phyloP scores from a whole-genome alignment of 129 eudicot species.

The Pittosporum tobira region DNA sequence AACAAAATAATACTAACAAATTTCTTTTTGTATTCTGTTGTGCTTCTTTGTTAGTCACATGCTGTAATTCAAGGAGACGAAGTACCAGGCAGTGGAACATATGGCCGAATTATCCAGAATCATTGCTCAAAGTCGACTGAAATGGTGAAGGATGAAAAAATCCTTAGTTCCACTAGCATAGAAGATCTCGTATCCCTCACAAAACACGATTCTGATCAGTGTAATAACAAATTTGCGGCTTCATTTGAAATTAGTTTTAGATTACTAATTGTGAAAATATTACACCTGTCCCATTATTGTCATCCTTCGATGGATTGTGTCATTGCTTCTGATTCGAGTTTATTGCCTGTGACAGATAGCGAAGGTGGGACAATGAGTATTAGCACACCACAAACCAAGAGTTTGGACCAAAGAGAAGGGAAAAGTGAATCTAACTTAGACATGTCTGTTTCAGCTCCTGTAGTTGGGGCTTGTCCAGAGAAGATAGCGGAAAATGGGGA shows the following conservation, averaged over 20 bases:
- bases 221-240: slow-evolving; percentile 13
- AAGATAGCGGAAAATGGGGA: slow-evolving; percentile 22
- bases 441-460: slow-evolving; percentile 18
- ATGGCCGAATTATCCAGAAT: neutral
- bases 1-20: neutral
- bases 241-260: neutral
- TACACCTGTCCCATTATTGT: neutral
- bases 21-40: neutral
- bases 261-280: neutral
- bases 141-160: slow-evolving; percentile 11
- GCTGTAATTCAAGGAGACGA: slow-evolving; percentile 19
- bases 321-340: neutral
- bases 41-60: slow-evolving; percentile 22
- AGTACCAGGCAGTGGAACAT: slow-evolving; percentile 12
- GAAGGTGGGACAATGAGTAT: slow-evolving; percentile 6
- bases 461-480: slow-evolving; percentile 21
- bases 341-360: slow-evolving; percentile 15
- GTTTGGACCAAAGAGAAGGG: slow-evolving; percentile 19
- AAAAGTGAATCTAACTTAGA: slow-evolving; percentile 8
- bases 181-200: slow-evolving; percentile 8
- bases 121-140: slow-evolving; percentile 18
- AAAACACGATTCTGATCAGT: slow-evolving; percentile 18
- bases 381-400: slow-evolving; percentile 18
- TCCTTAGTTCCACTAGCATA: slow-evolving; percentile 7
- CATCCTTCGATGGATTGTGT: too few relatives aligned